A percentile compares a stretch with the other conserved stretches of the same genome.
These are phyloP conservation scores for Fusarium torreyae DNA, from an alignment of 2,329 filamentous ascomycete genomes.

Conservation along the genomic window DNA sequence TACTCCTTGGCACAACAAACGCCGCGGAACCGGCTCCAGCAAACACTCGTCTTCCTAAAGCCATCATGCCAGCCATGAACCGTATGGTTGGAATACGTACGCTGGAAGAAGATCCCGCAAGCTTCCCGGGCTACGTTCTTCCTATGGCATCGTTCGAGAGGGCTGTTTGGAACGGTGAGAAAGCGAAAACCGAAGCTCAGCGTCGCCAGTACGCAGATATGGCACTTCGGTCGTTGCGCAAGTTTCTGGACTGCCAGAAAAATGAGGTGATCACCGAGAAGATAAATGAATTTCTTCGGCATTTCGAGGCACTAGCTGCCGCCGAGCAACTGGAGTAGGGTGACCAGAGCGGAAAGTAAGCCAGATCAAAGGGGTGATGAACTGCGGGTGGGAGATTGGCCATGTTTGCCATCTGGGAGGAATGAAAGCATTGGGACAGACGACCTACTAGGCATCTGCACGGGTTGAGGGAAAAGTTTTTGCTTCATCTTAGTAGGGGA, in stretches of 20 bases:
- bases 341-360: background rate
- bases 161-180: background rate
- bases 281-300: background rate
- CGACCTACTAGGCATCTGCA: background rate
- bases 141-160: conserved; percentile 9
- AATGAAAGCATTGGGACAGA: background rate
- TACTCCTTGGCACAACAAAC: background rate
- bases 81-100: conserved; percentile 1
- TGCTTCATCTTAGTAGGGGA: background rate
- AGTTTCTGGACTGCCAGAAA: conserved; percentile 6
- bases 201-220: background rate
- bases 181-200: background rate
- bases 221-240: background rate
- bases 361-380: no score
- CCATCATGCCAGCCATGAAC: background rate
- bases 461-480: background rate
- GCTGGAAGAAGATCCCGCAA: background rate
- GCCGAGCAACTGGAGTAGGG: background rate
- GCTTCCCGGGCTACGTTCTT: background rate
- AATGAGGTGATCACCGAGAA: background rate
- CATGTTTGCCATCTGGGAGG: background rate
- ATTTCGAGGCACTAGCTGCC: conserved; percentile 1
- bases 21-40: background rate
- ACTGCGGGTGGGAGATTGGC: background rate
- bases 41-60: background rate